Conservation (phyloP, 1,284 basidiomycete genomes). For the Polyporus tsugae region DNA sequence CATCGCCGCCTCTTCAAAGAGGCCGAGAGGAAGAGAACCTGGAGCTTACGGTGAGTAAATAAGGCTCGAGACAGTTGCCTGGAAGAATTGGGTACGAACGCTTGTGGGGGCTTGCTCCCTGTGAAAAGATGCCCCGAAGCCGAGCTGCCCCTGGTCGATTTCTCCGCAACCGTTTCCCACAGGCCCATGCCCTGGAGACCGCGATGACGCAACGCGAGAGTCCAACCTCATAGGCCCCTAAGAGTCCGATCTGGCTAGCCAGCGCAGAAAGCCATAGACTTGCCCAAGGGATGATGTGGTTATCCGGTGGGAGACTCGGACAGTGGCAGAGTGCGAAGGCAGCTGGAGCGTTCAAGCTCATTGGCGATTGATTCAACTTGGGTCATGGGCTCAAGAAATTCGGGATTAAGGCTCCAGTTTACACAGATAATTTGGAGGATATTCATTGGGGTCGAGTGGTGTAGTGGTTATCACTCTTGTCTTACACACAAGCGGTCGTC, state of each 20-base stretch:
- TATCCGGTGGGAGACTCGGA: no score
- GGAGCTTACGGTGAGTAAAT: background rate
- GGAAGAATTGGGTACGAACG: background rate
- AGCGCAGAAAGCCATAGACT: no score
- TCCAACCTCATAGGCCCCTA: background rate
- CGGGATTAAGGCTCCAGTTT: no score
- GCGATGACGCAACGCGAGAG: background rate
- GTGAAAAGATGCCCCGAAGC: background rate
- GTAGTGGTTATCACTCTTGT: slow-evolving; percentile 37
- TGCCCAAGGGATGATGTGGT: no score
- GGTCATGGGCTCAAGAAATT: no score
- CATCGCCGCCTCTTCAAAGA: background rate
- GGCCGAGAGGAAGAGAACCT: background rate
- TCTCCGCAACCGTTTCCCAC: background rate
- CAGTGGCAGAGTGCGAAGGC: no score
- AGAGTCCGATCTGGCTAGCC: no score
- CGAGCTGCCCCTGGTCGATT: background rate
- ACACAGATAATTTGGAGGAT: no score
- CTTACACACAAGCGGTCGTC: slow-evolving; percentile 37
- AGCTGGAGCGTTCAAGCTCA: no score
- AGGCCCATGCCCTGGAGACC: background rate
- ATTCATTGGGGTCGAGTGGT: slow-evolving; percentile 29
- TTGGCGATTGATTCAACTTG: no score
- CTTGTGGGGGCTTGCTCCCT: background rate
- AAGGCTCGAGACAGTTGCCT: background rate